A percentile compares a stretch with the other conserved stretches of the same genome.
These are phyloP conservation scores for Peterozyma xylosa DNA, from an alignment of 805 yeast genomes.

Conservation along the genomic window DNA sequence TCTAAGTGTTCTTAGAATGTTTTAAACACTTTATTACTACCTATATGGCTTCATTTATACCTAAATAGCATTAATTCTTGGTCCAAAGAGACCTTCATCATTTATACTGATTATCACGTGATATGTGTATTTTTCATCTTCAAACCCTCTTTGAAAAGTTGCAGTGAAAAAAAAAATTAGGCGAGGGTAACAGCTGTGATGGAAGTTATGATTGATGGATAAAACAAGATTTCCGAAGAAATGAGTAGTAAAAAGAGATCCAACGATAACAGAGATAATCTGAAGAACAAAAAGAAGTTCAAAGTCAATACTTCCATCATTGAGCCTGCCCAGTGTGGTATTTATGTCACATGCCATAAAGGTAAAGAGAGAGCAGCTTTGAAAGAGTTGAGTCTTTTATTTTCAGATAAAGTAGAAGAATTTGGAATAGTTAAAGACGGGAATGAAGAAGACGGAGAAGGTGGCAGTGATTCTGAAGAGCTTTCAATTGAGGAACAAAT, in stretches of 20 bases:
- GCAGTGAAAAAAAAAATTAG: no score
- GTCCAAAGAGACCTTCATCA: no score
- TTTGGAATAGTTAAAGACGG: constrained; percentile 13
- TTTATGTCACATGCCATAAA: constrained; percentile 84
- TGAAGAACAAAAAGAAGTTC: constrained; percentile 24
- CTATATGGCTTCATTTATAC: no score
- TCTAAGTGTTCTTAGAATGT: no score
- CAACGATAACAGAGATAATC: not conserved
- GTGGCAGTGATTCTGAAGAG: constrained; percentile 26
- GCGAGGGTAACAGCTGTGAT: no score
- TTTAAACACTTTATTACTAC: no score
- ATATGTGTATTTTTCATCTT: no score
- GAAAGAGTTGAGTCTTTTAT: constrained; percentile 58
- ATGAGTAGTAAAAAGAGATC: constrained; percentile 2
- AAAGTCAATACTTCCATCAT: constrained; percentile 42
- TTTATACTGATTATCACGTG: no score
- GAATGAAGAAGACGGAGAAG: constrained; percentile 21
- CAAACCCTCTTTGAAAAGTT: no score
- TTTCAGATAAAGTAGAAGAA: constrained; percentile 46
- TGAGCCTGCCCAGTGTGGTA: constrained; percentile 82
- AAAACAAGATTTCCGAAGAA: no score
- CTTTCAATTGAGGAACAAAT: constrained; percentile 72
- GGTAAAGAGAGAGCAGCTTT: constrained; percentile 72
- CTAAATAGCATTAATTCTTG: no score
- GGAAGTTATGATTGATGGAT: no score